Evolutionary conservation across 441 rosid genomes (phyloP), one percentile per base, ranked within the genome.

Genomic region (Erysimum pusillum): DNA sequence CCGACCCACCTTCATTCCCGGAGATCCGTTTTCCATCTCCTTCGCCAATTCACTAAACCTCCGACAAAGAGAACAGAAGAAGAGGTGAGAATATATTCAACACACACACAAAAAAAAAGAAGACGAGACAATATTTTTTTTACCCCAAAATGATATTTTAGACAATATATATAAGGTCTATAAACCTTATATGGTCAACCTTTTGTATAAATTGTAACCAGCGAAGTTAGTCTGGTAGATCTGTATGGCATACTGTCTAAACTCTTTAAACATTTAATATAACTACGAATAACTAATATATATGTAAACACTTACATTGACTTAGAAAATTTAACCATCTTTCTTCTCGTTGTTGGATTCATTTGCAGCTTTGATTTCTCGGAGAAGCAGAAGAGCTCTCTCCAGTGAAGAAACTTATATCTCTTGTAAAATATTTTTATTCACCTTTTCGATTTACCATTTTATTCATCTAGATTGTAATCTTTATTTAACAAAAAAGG

Each of bases 301-400:
- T 34, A 22, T 67, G 49, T 61, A 49, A 36, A 39, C 10, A 46
- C 52, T 41, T 39, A 51, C 76, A 10, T 51, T 61, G 17, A 38
- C 52, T 72, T 61, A 49, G 31, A 38, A 61, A 48, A 51, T 25
- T 39, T 61, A 18, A 60, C 28, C 18, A 48, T 17, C 31, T 7
- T 36, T n/a, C 28, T 51, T 51, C 59, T 49, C 36, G 49, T 51
- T 72, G 42, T 51, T 71, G 36, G 32, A 46, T 71, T 60, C 63
- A n/a, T 52, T 39, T 41, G 63, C 45, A 63, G 63, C 36, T 63
- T 63, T 71, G 60, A 48, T 36, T 71, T 28, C 39, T 36, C 4
- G 18, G 48, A 48, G 38, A 59, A 35, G 36, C 59, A 59, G 58
- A 46, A 31, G 36, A 54, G 64, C 45, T 10, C 35, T 64, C 36